A percentile compares a stretch with the other conserved stretches of the same genome.
Conservation (phyloP, 495 filamentous ascomycete genomes). For the Sporormia fimetaria region DNA sequence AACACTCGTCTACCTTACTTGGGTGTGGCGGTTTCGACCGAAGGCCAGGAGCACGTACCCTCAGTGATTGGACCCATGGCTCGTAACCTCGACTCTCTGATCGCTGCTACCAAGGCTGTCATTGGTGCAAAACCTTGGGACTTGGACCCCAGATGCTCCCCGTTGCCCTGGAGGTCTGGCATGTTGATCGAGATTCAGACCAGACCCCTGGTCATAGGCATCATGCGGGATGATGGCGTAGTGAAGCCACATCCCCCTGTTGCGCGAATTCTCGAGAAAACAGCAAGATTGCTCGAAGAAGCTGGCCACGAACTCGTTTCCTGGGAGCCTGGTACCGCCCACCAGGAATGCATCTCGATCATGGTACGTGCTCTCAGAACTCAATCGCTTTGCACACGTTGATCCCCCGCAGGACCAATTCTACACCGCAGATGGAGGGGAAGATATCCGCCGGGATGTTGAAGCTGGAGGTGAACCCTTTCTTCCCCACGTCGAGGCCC, state of each 20-base stretch:
- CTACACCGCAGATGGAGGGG: constrained; percentile 45
- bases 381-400: neutral
- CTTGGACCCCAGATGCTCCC: constrained; percentile 38
- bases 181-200: constrained; percentile 35
- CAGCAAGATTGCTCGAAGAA: constrained; percentile 30
- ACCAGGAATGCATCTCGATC: constrained; percentile 37
- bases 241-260: constrained; percentile 38
- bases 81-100: constrained; percentile 34
- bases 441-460: constrained; percentile 43
- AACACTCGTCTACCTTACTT: constrained; percentile 39
- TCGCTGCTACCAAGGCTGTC: constrained; percentile 33
- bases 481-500: constrained; percentile 39
- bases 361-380: constrained; percentile 32
- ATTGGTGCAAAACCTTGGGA: constrained; percentile 36
- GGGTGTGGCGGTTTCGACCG: constrained; percentile 40
- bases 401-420: constrained; percentile 25
- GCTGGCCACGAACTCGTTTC: constrained; percentile 40
- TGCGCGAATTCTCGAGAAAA: constrained; percentile 34
- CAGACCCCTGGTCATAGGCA: constrained; percentile 37
- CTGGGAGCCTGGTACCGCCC: constrained; percentile 37
- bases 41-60: constrained; percentile 45
- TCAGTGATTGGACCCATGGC: constrained; percentile 43
- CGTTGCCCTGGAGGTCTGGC: constrained; percentile 38
- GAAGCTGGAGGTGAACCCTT: constrained; percentile 41
- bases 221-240: constrained; percentile 42